A percentile compares a stretch with the other conserved stretches of the same genome.
Conservation (phyloP, 345 rosid species). For the Zanthoxylum bungeanum region DNA sequence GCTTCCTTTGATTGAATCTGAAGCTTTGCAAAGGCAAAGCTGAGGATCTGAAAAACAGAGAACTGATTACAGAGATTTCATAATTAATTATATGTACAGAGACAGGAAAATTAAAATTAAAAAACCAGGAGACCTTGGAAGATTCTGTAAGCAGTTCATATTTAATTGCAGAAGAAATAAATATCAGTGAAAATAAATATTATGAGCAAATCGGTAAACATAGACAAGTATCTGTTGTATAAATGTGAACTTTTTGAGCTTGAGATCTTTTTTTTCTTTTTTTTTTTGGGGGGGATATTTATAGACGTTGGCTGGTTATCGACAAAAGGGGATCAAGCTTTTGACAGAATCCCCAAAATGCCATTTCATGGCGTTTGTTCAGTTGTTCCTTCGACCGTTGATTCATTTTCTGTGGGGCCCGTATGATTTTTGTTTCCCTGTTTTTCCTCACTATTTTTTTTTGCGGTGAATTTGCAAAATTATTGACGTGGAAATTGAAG, state of each 20-base stretch:
- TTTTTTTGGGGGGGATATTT: not conserved
- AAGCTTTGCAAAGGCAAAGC: constrained; percentile 44
- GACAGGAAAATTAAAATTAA: not conserved
- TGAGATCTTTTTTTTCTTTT: not conserved
- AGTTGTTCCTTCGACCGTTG: not conserved
- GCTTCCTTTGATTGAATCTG: constrained; percentile 35
- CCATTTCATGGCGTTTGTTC: not conserved
- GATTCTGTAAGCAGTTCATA: constrained; percentile 70
- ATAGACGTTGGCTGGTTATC: not conserved
- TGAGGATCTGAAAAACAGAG: constrained; percentile 41
- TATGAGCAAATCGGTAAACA: constrained; percentile 2
- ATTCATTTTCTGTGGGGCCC: not conserved
- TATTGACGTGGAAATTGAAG: no score
- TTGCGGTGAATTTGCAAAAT: not conserved
- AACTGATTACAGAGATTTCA: not conserved
- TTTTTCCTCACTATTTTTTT: not conserved
- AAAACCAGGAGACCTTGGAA: constrained; percentile 40
- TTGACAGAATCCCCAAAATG: constrained; percentile 22
- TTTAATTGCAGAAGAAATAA: constrained; percentile 15
- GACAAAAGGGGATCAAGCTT: constrained; percentile 14
- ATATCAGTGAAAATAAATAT: no score
- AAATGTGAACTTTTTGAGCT: not conserved
- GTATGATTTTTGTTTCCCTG: not conserved
- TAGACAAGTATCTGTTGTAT: not conserved
- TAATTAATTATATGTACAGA: not conserved